A percentile compares a stretch with the other conserved stretches of the same genome.
Conservation (phyloP, 2,329 filamentous ascomycete genomes). For the Colletotrichum somersetense region DNA sequence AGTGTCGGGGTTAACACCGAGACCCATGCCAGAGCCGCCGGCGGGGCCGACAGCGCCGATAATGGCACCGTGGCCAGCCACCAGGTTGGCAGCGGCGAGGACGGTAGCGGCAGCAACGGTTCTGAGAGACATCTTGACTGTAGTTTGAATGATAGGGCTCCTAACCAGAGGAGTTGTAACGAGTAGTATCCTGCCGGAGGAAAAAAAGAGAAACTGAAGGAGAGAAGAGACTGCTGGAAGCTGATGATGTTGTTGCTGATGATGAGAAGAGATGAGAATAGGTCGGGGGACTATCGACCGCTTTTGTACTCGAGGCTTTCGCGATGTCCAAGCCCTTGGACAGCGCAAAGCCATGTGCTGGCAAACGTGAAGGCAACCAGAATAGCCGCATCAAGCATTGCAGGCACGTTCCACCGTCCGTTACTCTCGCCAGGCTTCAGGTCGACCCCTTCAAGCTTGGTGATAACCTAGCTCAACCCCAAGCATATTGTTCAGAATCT, state of each 20-base stretch:
- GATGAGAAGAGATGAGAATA: slow-evolving; percentile 10
- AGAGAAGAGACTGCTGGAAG: slow-evolving; percentile 38
- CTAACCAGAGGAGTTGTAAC: slow-evolving; percentile 39
- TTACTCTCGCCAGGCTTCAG: background rate
- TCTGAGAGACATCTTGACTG: slow-evolving; percentile 50
- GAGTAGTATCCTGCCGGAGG: slow-evolving; percentile 40
- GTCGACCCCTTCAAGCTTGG: slow-evolving; percentile 10
- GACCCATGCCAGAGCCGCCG: slow-evolving; percentile 67
- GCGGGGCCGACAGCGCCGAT: slow-evolving; percentile 67
- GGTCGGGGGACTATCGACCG: background rate
- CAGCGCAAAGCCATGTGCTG: background rate
- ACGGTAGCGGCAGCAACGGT: slow-evolving; percentile 57
- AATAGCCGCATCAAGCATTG: slow-evolving; percentile 5
- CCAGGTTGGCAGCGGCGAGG: slow-evolving; percentile 66
- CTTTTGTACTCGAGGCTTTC: slow-evolving; percentile 31
- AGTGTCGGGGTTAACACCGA: slow-evolving; percentile 65
- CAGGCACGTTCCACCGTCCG: slow-evolving; percentile 27
- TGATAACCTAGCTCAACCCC: slow-evolving; percentile 5
- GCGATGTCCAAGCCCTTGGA: background rate
- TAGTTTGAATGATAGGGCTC: slow-evolving; percentile 25
- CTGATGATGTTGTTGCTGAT: slow-evolving; percentile 35
- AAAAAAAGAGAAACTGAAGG: slow-evolving; percentile 23
- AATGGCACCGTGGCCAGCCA: slow-evolving; percentile 72
- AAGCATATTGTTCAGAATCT: slow-evolving; percentile 28
- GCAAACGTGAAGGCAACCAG: background rate